phyloP scores from a whole-genome alignment of 2,329 filamentous ascomycete genomes.

The Sporothrix dimorphospora region DNA sequence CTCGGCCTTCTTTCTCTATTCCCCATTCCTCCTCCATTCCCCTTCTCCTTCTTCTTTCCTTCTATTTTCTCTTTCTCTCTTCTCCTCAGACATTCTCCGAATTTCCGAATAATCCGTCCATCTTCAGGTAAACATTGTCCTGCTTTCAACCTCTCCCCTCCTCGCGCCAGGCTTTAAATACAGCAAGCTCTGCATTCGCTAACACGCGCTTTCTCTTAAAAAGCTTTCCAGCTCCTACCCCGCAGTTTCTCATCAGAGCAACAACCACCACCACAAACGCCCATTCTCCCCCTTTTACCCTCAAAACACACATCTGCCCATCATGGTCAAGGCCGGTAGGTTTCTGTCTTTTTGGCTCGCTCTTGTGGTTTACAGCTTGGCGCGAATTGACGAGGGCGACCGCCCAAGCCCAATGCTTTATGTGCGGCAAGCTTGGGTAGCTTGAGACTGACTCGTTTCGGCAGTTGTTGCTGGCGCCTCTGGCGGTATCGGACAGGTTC shows the following conservation, averaged over 20 bases:
- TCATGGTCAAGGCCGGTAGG: conserved; percentile 48
- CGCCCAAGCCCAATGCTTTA: background rate
- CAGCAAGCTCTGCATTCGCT: conserved; percentile 1
- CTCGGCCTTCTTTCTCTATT: conserved; percentile 19
- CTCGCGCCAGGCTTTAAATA: background rate
- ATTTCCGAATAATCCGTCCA: background rate
- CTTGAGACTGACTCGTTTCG: conserved; percentile 19
- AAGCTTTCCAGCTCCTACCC: conserved; percentile 35
- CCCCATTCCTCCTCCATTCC: background rate
- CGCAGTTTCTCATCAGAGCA: conserved; percentile 28
- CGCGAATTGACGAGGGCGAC: background rate
- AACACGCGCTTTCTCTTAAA: conserved; percentile 11
- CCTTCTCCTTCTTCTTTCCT: background rate
- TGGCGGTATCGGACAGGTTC: conserved; percentile 97
- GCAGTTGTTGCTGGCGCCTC: conserved; percentile 88
- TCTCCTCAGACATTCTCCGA: conserved; percentile 11
- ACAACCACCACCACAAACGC: conserved; percentile 13
- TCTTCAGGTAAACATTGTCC: background rate
- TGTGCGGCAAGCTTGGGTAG: background rate
- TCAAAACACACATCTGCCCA: conserved; percentile 33
- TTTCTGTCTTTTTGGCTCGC: background rate
- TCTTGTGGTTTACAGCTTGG: background rate
- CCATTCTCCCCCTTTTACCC: conserved; percentile 20
- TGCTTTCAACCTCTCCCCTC: background rate
- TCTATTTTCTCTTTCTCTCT: conserved; percentile 3